A percentile compares a stretch with the other conserved stretches of the same genome.
These are phyloP conservation scores for Microcyclospora pomicola DNA, from an alignment of 2,329 filamentous ascomycete species.

Conservation along the genomic window DNA sequence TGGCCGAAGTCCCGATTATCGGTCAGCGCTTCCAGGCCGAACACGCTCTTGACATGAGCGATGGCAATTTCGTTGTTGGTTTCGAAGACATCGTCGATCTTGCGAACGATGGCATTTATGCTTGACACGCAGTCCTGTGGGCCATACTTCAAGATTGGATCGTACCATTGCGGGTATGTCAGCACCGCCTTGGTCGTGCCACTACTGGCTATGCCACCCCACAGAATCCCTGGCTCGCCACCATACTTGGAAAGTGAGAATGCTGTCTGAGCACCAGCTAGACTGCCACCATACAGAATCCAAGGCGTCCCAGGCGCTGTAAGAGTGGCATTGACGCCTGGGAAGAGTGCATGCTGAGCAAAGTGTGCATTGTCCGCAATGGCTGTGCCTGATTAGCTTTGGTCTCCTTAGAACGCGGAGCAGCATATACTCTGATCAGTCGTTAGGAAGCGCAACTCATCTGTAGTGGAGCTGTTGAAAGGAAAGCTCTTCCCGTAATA, in stretches of 20 bases:
- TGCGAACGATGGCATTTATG: constrained; percentile 46
- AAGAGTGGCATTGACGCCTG: constrained; percentile 29
- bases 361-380: constrained; percentile 41
- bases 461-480: constrained; percentile 34
- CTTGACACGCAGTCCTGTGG: constrained; percentile 45
- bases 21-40: constrained; percentile 37
- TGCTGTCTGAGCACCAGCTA: constrained; percentile 32
- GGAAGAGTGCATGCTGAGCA: constrained; percentile 34
- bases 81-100: constrained; percentile 37
- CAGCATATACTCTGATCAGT: constrained; percentile 32
- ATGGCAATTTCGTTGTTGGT: constrained; percentile 29
- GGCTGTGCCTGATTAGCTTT: constrained; percentile 13
- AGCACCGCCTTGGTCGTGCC: constrained; percentile 64
- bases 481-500: constrained; percentile 39
- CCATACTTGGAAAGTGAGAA: constrained; percentile 39
- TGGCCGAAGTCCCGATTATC: constrained; percentile 41
- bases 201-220: constrained; percentile 64
- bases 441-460: constrained; percentile 36
- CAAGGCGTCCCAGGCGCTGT: constrained; percentile 33
- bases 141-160: constrained; percentile 42
- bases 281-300: constrained; percentile 33
- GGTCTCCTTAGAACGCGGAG: neutral
- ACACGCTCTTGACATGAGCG: constrained; percentile 37
- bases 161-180: constrained; percentile 51
- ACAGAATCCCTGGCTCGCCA: constrained; percentile 55